These are phyloP conservation scores for Eucalyptus marginata DNA, from an alignment of 345 rosid genomes.

Conservation along the genomic window DNA sequence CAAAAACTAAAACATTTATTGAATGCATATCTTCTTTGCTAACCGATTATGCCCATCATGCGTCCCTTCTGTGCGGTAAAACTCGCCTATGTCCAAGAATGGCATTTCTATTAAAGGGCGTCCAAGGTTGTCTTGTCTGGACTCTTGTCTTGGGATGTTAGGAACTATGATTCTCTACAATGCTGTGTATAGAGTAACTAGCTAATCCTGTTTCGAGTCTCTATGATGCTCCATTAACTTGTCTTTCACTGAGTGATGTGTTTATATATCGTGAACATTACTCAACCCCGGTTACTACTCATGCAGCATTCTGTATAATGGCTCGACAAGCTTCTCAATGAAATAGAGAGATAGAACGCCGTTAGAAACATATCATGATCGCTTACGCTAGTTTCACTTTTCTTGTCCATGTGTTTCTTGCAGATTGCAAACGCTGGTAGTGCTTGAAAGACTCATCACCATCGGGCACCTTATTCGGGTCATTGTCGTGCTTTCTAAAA, in stretches of 20 bases:
- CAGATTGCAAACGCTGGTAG: not conserved
- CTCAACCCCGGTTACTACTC: not conserved
- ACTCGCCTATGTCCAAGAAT: not conserved
- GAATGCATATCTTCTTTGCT: not conserved
- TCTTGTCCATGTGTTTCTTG: not conserved
- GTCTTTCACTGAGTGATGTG: not conserved
- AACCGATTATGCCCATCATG: not conserved
- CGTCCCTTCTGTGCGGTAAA: not conserved
- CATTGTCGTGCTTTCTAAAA: not conserved
- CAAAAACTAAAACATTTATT: not conserved
- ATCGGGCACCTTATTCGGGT: not conserved
- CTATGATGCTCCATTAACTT: not conserved
- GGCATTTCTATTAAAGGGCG: not conserved
- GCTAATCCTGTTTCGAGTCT: not conserved
- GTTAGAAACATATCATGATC: not conserved
- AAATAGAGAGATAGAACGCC: not conserved
- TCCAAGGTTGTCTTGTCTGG: not conserved
- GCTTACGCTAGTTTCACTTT: not conserved
- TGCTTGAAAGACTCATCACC: not conserved
- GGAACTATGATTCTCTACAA: not conserved
- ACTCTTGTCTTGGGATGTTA: not conserved
- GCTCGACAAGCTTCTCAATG: not conserved
- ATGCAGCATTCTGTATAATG: not conserved
- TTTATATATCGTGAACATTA: not conserved
- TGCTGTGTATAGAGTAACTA: not conserved